Conservation (phyloP, 352 stramenopile species). For the Phytophthora citrophthora region DNA sequence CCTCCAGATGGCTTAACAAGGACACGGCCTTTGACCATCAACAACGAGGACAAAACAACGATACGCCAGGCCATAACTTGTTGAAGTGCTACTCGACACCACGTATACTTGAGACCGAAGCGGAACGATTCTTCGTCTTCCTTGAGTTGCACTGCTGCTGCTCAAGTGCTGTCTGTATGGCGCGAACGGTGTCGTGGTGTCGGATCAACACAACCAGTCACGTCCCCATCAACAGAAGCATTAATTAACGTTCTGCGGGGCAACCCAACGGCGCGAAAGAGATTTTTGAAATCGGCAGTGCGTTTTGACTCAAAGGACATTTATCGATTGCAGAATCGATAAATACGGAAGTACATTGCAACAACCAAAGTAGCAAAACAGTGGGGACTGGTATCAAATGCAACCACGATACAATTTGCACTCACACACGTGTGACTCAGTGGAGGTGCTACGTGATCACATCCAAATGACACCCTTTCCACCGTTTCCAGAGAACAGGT, state of each 20-base stretch:
- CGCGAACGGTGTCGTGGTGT: neutral
- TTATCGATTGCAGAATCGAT: too few species aligned
- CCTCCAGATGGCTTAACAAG: slow-evolving; percentile 17
- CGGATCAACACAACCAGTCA: neutral
- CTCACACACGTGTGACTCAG: too few species aligned
- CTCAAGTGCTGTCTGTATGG: neutral
- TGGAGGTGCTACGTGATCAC: neutral
- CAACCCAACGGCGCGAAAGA: slow-evolving; percentile 1
- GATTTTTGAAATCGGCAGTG: neutral
- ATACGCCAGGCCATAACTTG: neutral
- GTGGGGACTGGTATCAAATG: too few species aligned
- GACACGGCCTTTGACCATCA: neutral
- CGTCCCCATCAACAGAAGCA: neutral
- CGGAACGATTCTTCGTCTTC: neutral
- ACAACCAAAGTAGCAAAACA: too few species aligned
- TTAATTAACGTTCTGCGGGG: neutral
- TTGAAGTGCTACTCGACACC: neutral
- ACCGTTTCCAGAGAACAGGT: neutral
- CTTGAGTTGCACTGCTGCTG: slow-evolving; percentile 1
- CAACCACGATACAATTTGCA: too few species aligned
- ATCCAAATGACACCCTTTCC: neutral
- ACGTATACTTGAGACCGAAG: neutral
- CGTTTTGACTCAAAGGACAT: too few species aligned
- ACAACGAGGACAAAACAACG: slow-evolving; percentile 2
- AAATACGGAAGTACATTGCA: too few species aligned